Evolutionary conservation across 2,329 filamentous ascomycete species (phyloP).

Genomic region (Ophiostoma ulmi): DNA sequence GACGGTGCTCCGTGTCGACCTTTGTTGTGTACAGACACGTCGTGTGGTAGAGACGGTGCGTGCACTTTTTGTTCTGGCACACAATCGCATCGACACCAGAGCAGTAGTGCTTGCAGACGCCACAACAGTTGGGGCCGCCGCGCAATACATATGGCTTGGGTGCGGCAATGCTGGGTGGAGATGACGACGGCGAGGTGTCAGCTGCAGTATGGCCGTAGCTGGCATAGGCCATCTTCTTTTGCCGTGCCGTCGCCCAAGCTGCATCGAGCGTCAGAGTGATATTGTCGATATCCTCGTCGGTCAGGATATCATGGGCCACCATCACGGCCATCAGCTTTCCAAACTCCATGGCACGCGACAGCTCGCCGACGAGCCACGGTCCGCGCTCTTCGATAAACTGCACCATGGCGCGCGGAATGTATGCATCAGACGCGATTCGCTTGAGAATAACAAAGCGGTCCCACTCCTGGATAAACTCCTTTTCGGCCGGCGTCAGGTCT

Average conservation of each 20-base stretch:
- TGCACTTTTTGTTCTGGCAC: constrained; percentile 49
- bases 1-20: constrained; percentile 33
- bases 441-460: constrained; percentile 50
- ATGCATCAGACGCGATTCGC: constrained; percentile 48
- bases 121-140: constrained; percentile 37
- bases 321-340: constrained; percentile 51
- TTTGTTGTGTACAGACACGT: constrained; percentile 41
- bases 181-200: neutral
- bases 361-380: constrained; percentile 47
- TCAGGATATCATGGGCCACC: constrained; percentile 45
- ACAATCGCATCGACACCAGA: constrained; percentile 39
- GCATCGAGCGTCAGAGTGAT: constrained; percentile 36
- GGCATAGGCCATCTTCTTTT: neutral
- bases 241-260: constrained; percentile 31
- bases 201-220: neutral
- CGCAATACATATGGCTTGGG: constrained; percentile 16
- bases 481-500: constrained; percentile 50
- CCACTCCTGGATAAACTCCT: constrained; percentile 56
- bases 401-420: constrained; percentile 49
- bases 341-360: constrained; percentile 49
- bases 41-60: constrained; percentile 45
- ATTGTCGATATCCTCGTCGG: constrained; percentile 40
- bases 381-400: constrained; percentile 49
- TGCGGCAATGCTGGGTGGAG: constrained; percentile 11
- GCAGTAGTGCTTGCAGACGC: constrained; percentile 40